phyloP scores from a whole-genome alignment of 306 rosid species.

The Pterocarpus macrocarpus region DNA sequence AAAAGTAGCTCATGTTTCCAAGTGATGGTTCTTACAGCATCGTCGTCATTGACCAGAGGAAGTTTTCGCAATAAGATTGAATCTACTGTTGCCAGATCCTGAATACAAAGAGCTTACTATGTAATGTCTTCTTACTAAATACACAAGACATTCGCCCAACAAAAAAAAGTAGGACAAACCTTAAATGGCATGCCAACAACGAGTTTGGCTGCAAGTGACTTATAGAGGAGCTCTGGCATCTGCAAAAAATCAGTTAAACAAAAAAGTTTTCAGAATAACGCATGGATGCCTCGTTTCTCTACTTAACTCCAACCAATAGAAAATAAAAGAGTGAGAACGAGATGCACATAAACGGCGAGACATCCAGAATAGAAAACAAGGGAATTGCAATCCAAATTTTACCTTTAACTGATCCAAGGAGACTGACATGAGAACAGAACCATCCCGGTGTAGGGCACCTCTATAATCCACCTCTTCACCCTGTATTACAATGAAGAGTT shows the following conservation, averaged over 20 bases:
- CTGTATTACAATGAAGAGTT: constrained; percentile 55
- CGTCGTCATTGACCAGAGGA: constrained; percentile 74
- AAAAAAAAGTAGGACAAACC: constrained; percentile 54
- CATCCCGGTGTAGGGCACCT: constrained; percentile 93
- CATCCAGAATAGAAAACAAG: constrained; percentile 27
- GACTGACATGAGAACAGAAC: constrained; percentile 96
- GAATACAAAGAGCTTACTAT: constrained; percentile 43
- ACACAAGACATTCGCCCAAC: constrained; percentile 43
- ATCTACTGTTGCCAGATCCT: constrained; percentile 99
- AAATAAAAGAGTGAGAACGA: background rate
- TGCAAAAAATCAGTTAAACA: constrained; percentile 47
- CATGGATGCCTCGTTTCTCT: constrained; percentile 12
- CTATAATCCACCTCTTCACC: constrained; percentile 99
- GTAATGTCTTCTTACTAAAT: constrained; percentile 44
- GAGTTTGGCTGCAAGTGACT: constrained; percentile 89
- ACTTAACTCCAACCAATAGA: background rate
- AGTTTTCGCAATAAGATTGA: constrained; percentile 89
- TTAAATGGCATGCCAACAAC: constrained; percentile 97
- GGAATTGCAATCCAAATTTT: constrained; percentile 32
- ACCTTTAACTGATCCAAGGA: constrained; percentile 92
- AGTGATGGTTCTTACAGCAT: constrained; percentile 73
- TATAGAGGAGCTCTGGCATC: constrained; percentile 91
- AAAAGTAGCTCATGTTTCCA: background rate
- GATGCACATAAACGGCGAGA: constrained; percentile 9
- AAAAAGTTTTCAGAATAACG: constrained; percentile 2